Evolutionary conservation across 495 filamentous ascomycete genomes (phyloP), one percentile per base, ranked within the genome.

Genomic region (Xylaria castorea): DNA sequence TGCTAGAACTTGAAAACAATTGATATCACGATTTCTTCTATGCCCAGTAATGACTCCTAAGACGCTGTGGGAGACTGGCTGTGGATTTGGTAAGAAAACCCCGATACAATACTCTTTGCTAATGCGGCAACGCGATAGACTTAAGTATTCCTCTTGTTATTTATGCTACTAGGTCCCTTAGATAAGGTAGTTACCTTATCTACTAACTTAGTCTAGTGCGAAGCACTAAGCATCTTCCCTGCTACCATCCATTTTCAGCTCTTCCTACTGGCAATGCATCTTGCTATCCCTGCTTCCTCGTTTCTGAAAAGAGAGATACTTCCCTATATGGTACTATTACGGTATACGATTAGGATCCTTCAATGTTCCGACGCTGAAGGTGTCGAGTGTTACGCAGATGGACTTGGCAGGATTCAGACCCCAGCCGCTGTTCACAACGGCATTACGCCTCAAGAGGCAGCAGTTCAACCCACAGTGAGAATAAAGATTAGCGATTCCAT

Each of bases 1-100:
- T 18, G 51, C n/a, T 53, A 66, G 16, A 66, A 30, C n/a, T 50
- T 50, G 20, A 66, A 42, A 48, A 36, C 83, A 77, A 82, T 86
- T 44, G 18, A 64, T 64, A 44, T 61, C 5, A 18, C 50, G 11
- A 18, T 57, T 57, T 57, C 4, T 30, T 57, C 3, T 57, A 18
- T 30, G n/a, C n/a, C n/a, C n/a, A n/a, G 25, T 8, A 25, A 51
- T 22, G 6, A 25, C 48, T 5, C 12, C 18, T 9, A 7, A 48
- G 46, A 48, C 18, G 1, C 18, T 18, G 46, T 48, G 20, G 20
- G 42, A 16, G 11, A 44, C 12, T 44, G 42, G 42, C 16, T 44
- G 14, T 16, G 12, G 14, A 16, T 16, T 44, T 44, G 42, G 11
- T 16, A 44, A 44, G 12, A 44, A 44, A n/a, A n/a, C n/a, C n/a